Evolutionary conservation across 78 protist species (phyloP).

Genomic region (Planoprotostelium fungivorum): DNA sequence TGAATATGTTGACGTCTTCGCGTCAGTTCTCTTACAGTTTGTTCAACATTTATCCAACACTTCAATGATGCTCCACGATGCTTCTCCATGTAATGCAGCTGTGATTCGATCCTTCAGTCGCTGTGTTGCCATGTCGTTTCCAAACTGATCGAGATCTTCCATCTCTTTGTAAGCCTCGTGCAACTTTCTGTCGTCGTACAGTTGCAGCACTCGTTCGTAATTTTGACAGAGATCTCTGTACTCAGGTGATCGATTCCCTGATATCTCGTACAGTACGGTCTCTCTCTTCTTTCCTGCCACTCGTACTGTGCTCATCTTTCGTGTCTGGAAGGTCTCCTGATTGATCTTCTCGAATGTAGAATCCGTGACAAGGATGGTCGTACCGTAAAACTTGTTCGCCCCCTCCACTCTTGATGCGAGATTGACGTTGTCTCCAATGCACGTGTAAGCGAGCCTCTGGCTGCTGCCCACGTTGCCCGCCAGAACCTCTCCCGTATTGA

Average conservation of each 20-base stretch:
- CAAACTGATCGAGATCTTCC: too few relatives aligned
- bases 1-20: too few relatives aligned
- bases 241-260: background rate
- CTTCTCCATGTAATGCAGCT: too few relatives aligned
- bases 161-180: too few relatives aligned
- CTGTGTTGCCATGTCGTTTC: too few relatives aligned
- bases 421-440: slow-evolving; percentile 48
- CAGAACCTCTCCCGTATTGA: slow-evolving; percentile 27
- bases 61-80: too few relatives aligned
- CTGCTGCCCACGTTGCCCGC: slow-evolving; percentile 39
- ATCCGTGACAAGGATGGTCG: background rate
- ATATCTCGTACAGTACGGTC: background rate
- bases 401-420: slow-evolving; percentile 45
- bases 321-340: background rate
- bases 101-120: too few relatives aligned
- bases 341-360: background rate
- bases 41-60: too few relatives aligned
- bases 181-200: too few relatives aligned
- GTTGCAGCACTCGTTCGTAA: too few relatives aligned
- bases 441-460: slow-evolving; percentile 25
- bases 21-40: too few relatives aligned
- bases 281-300: background rate
- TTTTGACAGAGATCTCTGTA: too few relatives aligned
- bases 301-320: background rate
- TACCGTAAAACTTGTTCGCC: slow-evolving; percentile 19